Conservation (phyloP, 1,284 basidiomycete species). For the Gomphus bonarii region DNA sequence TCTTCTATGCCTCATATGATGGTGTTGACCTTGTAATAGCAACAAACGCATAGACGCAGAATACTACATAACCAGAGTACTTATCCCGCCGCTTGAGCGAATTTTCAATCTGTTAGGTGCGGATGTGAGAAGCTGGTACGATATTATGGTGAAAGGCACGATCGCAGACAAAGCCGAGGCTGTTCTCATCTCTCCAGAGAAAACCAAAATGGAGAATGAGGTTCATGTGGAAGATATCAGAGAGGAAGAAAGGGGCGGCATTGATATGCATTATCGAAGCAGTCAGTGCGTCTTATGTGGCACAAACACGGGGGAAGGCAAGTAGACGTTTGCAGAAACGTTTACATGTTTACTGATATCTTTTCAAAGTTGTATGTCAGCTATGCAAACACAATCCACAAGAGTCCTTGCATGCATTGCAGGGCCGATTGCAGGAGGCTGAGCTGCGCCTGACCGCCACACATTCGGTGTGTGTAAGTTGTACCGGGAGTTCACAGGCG, state of each 20-base stretch:
- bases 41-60: conserved; percentile 63
- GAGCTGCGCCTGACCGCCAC: conserved; percentile 47
- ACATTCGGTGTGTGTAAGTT: conserved; percentile 64
- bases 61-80: conserved; percentile 86
- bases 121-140: conserved; percentile 83
- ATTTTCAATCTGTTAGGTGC: conserved; percentile 91
- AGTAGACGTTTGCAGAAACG: conserved; percentile 10
- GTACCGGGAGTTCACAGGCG: conserved; percentile 40
- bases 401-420: conserved; percentile 49
- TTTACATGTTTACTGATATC: neutral
- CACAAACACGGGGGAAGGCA: conserved; percentile 44
- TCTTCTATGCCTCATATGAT: conserved; percentile 4
- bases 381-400: conserved; percentile 45
- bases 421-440: conserved; percentile 44
- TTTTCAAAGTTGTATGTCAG: conserved; percentile 51
- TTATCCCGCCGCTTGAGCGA: conserved; percentile 84
- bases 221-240: conserved; percentile 17
- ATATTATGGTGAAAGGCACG: conserved; percentile 70
- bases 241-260: conserved; percentile 33
- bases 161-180: conserved; percentile 25
- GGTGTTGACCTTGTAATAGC: conserved; percentile 23
- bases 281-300: conserved; percentile 66
- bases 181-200: conserved; percentile 35
- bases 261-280: conserved; percentile 71
- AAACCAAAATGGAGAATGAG: conserved; percentile 24